These are phyloP conservation scores for Sungouiella thailandica DNA, from an alignment of 805 yeast species.

Conservation along the genomic window DNA sequence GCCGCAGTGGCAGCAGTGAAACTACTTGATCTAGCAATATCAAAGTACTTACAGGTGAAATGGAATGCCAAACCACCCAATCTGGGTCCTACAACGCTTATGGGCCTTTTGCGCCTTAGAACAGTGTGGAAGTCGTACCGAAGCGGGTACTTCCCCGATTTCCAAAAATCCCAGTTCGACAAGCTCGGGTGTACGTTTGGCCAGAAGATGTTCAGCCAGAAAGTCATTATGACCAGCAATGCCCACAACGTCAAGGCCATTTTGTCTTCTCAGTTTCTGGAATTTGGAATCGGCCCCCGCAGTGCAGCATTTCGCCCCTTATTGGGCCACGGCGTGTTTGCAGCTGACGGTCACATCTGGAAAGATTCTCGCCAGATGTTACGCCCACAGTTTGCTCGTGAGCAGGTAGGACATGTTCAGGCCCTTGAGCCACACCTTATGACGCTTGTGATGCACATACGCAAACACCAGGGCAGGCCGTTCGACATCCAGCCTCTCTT, in stretches of 20 bases:
- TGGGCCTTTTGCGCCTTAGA: neutral
- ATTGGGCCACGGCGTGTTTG: constrained; percentile 10
- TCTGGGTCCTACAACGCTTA: too few species aligned
- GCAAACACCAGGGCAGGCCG: neutral
- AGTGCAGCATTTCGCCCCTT: constrained; percentile 7
- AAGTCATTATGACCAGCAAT: constrained; percentile 4
- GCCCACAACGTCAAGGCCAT: constrained; percentile 8
- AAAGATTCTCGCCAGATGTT: constrained; percentile 6
- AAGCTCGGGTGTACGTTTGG: constrained; percentile 2
- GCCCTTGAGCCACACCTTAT: constrained; percentile 9
- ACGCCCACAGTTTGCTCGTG: constrained; percentile 11
- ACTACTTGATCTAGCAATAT: too few species aligned
- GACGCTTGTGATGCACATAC: constrained; percentile 2
- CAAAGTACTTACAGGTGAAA: too few species aligned
- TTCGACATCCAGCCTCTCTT: constrained; percentile 10
- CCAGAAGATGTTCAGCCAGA: constrained; percentile 1
- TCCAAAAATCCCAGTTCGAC: constrained; percentile 1
- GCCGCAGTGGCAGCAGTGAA: too few species aligned
- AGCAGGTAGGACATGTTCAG: constrained; percentile 9
- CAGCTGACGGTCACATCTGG: constrained; percentile 9
- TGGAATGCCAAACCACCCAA: too few species aligned
- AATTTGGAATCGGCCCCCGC: constrained; percentile 8
- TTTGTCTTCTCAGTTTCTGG: constrained; percentile 6
- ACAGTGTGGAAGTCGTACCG: neutral
- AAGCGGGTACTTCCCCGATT: constrained; percentile 6